Evolutionary conservation across 1,284 basidiomycete genomes (phyloP), one percentile per base, ranked within the genome.

Genomic region (Xerocomus nothofagi): DNA sequence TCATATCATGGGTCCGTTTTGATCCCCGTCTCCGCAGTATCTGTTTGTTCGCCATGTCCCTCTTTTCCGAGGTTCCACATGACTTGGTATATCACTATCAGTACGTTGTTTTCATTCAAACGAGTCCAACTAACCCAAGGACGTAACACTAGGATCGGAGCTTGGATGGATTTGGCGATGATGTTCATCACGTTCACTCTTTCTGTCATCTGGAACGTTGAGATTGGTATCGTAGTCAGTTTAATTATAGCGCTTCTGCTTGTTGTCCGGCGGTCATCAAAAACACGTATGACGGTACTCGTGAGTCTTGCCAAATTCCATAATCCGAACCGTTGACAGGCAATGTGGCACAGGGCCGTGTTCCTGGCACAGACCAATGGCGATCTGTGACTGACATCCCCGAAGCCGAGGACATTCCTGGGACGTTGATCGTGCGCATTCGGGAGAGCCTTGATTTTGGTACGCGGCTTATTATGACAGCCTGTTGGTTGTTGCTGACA

Each of bases 201-300:
- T 53, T 91, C 91, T 1, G 80, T 95, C 45, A 66, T 91, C 18
- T 88, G 84, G 81, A 82, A 84, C 58, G 80, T 93, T 50, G 88
- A 93, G 72, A 82, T 89, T 47, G 94, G 94, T 14, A 85, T 98
- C 39, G 80, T 90, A 15, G 84, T 89, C 56, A 91, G 88, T 53
- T 75, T 97, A 50, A 82, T 93, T 43, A 82, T 92, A 49, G 93
- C 92, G 2, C 77, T 98, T 37, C 73, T 97, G 1, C 77, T 97
- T 24, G 91, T 96, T 44, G 89, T 98, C 10, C 86, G 88, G 57
- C 84, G 91, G 40, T 92, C 91, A 2, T 92, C 93, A 5, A 86
- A 81, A 64, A 76, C 86, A 9, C 75, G 84, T 4, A 82, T 89
- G 74, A 84, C 81, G 36, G 84, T 90, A 56, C 74, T 90, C 41